These are phyloP conservation scores for Aspergillus sp. DNA, from an alignment of 2,329 filamentous ascomycete genomes.

Conservation along the genomic window DNA sequence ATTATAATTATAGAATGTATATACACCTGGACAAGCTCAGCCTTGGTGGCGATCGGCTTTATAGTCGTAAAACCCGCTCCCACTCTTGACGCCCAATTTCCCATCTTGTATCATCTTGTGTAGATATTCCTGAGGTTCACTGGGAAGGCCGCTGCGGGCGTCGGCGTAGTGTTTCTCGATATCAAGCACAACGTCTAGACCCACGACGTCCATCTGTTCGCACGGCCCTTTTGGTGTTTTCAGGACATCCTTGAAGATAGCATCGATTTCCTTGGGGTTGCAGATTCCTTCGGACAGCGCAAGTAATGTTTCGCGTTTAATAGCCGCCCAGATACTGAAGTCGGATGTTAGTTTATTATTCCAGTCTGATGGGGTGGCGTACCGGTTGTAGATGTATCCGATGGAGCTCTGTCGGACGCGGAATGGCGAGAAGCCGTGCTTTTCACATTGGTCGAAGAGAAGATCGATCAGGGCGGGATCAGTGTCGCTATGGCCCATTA, in stretches of 20 bases:
- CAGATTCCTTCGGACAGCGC: constrained; percentile 32
- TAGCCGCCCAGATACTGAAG: not conserved
- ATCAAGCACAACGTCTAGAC: constrained; percentile 40
- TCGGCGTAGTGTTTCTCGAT: not conserved
- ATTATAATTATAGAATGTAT: not conserved
- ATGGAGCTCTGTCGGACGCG: constrained; percentile 37
- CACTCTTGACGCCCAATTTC: not conserved
- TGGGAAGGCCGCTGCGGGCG: not conserved
- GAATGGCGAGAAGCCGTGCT: constrained; percentile 39
- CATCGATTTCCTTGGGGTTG: constrained; percentile 38
- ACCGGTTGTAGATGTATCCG: constrained; percentile 31
- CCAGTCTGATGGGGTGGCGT: not conserved
- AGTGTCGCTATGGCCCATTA: not conserved
- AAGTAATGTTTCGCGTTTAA: not conserved
- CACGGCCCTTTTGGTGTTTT: constrained; percentile 38
- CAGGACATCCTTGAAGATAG: constrained; percentile 38
- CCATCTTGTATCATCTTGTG: not conserved
- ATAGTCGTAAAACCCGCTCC: not conserved
- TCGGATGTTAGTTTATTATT: not conserved
- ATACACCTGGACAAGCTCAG: not conserved
- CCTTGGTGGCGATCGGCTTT: not conserved
- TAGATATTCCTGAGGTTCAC: not conserved
- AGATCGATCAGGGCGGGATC: constrained; percentile 23
- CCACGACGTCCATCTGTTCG: constrained; percentile 43
- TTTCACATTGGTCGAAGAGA: constrained; percentile 28